Percentiles rank a stretch among this genome's conserved stretches.
phyloP scores from a whole-genome alignment of 495 filamentous ascomycete genomes.

The Aspergillus conjunctus region DNA sequence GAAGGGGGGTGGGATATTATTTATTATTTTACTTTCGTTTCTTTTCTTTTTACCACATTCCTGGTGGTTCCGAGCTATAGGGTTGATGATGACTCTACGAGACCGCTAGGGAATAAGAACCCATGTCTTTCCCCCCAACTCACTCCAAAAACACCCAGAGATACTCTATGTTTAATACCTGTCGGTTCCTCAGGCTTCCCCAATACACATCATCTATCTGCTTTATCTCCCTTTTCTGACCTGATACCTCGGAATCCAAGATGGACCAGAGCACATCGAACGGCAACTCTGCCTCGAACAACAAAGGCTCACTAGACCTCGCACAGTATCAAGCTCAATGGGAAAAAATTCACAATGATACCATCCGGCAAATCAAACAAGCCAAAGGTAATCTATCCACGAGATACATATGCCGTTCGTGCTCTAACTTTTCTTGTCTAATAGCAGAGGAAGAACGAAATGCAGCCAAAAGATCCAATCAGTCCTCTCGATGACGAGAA shows the following conservation, averaged over 20 bases:
- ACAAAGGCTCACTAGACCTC: slow-evolving; percentile 3
- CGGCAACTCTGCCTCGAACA: neutral
- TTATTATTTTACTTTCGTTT: neutral
- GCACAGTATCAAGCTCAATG: slow-evolving; percentile 23
- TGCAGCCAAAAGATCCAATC: slow-evolving; percentile 1
- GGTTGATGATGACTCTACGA: neutral
- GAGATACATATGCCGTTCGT: neutral
- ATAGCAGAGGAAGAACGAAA: slow-evolving; percentile 10
- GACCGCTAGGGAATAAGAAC: neutral
- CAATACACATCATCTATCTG: neutral
- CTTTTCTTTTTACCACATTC: neutral
- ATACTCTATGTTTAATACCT: neutral
- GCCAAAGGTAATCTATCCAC: slow-evolving; percentile 14
- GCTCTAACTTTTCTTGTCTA: neutral
- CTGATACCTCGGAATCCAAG: neutral
- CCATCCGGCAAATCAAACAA: slow-evolving; percentile 22
- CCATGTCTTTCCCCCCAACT: neutral
- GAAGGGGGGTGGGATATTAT: neutral
- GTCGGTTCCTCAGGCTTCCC: neutral
- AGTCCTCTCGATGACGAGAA: neutral
- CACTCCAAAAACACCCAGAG: neutral
- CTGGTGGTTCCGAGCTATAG: neutral
- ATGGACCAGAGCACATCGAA: slow-evolving; percentile 18
- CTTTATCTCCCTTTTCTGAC: neutral
- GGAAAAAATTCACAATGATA: slow-evolving; percentile 24